Base-by-base conservation (phyloP, 1,284 basidiomycete species). In the Cryptococcus floricola region DNA sequence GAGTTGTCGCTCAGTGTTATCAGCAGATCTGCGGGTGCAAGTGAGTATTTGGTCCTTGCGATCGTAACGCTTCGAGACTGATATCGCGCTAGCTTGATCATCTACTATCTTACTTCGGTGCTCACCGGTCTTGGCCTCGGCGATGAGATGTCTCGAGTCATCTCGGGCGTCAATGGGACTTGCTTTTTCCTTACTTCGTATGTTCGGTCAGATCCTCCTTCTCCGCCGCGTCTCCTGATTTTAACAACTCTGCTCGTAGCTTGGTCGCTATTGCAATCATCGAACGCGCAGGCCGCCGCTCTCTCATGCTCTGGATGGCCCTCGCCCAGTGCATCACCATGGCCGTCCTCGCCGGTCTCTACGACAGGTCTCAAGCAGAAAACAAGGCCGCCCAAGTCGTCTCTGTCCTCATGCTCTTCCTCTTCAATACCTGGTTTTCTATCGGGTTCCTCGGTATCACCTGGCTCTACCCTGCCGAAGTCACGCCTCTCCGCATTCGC, bases 401-500 rank as follows among this genome's bases (percentile, higher is more conserved):
- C 25, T 72, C 73, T 16, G 74, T 75, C 8, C 65, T 77, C 31
- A 71, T 72, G 42, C 60, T 78, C 3, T 78, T 78, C 67, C 58
- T 76, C 18, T 78, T 77, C 70, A 74, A 74, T 62, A 68, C 70
- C 1, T 74, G 64, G 65, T 75, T 74, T 63, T 69, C 67, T 18
- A 54, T 74, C 52, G 68, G 69, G 1, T 70, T 66, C 68, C 64
- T 73, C 9, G 72, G 69, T 23, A 72, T 74, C 60, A 69, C 72
- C 5, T 74, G 72, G 70, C 60, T 74, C 12, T 72, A 71, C 53
- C 71, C 72, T 18, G 70, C 71, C 23, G 71, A 74, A 53, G 59
- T 70, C 27, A 70, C 68, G 9, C 65, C 66, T 18, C 69, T 87
- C 27, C 79, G 82, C 23, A 84, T 86, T 60, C 80, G 85, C 57